Conservation (phyloP, 192 early-diverging fungal genomes). For the Coemansia brasiliensis region DNA sequence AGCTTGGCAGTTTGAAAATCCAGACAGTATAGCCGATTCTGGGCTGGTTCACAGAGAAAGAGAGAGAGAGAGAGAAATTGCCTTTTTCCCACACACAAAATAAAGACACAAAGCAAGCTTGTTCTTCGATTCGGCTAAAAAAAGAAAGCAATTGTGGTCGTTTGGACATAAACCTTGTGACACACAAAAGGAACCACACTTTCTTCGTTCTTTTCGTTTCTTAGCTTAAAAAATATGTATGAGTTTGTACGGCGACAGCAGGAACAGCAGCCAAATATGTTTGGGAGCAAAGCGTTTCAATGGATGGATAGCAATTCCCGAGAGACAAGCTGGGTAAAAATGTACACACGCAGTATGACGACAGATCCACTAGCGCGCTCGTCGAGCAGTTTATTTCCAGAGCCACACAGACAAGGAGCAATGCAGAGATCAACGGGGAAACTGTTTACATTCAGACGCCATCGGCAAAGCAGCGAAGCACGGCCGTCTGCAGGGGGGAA, state of each 20-base stretch:
- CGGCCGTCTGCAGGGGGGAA: slow-evolving; percentile 30
- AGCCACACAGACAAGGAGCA: slow-evolving; percentile 12
- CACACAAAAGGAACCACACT: not conserved
- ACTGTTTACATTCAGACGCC: slow-evolving; percentile 36
- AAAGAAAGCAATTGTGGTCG: too few relatives aligned
- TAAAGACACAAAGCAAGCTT: too few relatives aligned
- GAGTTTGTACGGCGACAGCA: slow-evolving; percentile 57
- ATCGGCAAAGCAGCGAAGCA: slow-evolving; percentile 44
- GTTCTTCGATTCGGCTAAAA: too few relatives aligned
- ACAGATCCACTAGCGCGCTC: slow-evolving; percentile 40
- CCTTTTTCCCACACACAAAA: too few relatives aligned
- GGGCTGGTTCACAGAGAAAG: too few relatives aligned
- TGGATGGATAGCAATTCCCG: slow-evolving; percentile 44
- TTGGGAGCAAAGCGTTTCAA: slow-evolving; percentile 46
- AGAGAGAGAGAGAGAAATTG: too few relatives aligned
- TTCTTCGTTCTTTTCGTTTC: not conserved
- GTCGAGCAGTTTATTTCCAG: slow-evolving; percentile 45
- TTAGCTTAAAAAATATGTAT: slow-evolving; percentile 27
- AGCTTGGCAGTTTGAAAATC: too few relatives aligned
- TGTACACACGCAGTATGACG: slow-evolving; percentile 20
- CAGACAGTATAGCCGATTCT: too few relatives aligned
- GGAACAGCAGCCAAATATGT: slow-evolving; percentile 46
- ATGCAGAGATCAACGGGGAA: slow-evolving; percentile 40
- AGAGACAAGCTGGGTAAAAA: slow-evolving; percentile 39
- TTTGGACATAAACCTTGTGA: too few relatives aligned